These are phyloP conservation scores for Sphaerobolus stellatus DNA, from an alignment of 1,284 basidiomycete genomes.

Conservation along the genomic window DNA sequence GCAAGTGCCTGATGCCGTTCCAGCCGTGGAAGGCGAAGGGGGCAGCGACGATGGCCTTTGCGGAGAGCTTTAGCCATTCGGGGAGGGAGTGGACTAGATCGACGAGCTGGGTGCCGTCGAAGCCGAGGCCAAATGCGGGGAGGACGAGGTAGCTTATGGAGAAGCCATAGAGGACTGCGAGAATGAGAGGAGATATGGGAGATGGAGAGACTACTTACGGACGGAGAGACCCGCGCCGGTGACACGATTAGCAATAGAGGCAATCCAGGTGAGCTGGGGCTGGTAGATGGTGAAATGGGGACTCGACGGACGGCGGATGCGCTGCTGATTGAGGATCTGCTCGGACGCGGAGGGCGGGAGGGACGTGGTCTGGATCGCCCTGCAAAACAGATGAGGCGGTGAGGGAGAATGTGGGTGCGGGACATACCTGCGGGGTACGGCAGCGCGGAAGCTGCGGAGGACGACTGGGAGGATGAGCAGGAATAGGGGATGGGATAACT, in stretches of 20 bases:
- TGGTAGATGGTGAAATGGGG: constrained; percentile 98
- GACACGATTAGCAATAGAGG: constrained; percentile 82
- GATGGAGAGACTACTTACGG: constrained; percentile 49
- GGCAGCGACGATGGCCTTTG: constrained; percentile 74
- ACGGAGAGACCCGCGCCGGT: constrained; percentile 80
- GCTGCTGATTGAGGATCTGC: constrained; percentile 83
- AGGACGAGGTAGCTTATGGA: constrained; percentile 85
- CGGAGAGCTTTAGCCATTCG: constrained; percentile 69
- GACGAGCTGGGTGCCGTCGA: constrained; percentile 79
- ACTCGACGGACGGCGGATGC: constrained; percentile 80
- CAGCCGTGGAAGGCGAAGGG: constrained; percentile 90
- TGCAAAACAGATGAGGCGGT: constrained; percentile 21
- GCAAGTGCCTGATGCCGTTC: constrained; percentile 90
- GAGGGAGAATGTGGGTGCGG: background rate
- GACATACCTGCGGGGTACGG: background rate
- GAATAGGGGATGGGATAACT: constrained; percentile 1
- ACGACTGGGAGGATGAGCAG: constrained; percentile 38
- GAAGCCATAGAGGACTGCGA: constrained; percentile 82
- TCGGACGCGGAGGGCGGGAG: constrained; percentile 56
- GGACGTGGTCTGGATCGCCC: constrained; percentile 63
- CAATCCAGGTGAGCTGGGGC: constrained; percentile 89
- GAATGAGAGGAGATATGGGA: background rate
- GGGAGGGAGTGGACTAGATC: constrained; percentile 71
- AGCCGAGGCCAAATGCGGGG: constrained; percentile 60
- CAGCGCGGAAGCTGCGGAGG: constrained; percentile 36